phyloP scores from a whole-genome alignment of 2,329 filamentous ascomycete genomes.

The Aspergillus felis region DNA sequence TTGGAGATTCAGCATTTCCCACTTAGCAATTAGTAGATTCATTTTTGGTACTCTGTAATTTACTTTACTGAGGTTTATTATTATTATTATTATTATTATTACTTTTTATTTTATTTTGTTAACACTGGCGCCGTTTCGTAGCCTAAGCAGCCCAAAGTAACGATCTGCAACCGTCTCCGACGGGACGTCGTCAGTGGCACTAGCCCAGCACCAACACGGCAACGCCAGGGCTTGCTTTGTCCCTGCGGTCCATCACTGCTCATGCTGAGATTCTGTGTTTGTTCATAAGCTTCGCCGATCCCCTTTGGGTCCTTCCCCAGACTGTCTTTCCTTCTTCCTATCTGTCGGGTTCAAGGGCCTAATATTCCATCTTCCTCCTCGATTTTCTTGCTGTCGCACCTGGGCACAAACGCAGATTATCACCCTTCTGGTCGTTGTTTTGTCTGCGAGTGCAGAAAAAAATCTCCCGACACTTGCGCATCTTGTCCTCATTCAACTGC shows the following conservation, averaged over 20 bases:
- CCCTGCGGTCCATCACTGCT: constrained; percentile 21
- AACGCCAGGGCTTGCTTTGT: constrained; percentile 26
- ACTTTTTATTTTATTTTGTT: constrained; percentile 10
- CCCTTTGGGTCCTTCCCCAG: constrained; percentile 37
- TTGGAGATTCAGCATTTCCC: constrained; percentile 15
- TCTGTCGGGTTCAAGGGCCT: constrained; percentile 13
- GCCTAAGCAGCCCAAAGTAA: constrained; percentile 26
- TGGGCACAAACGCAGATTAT: not conserved
- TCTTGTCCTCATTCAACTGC: not conserved
- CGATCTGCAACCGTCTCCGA: constrained; percentile 39
- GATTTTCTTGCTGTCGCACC: constrained; percentile 1
- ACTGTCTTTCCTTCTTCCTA: constrained; percentile 25
- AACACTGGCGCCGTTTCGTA: constrained; percentile 25
- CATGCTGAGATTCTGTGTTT: constrained; percentile 31
- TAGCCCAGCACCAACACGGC: constrained; percentile 22
- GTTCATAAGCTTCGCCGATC: constrained; percentile 45
- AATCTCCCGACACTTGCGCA: not conserved
- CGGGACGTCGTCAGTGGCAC: constrained; percentile 42
- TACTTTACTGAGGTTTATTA: constrained; percentile 3
- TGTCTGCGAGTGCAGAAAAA: not conserved
- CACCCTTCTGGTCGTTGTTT: constrained; percentile 1
- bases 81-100: constrained; percentile 6
- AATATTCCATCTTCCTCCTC: constrained; percentile 5
- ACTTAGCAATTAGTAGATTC: constrained; percentile 5
- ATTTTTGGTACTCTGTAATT: not conserved